These are phyloP conservation scores for Rubroboletus satanas DNA, from an alignment of 768 basidiomycete genomes.

Conservation along the genomic window DNA sequence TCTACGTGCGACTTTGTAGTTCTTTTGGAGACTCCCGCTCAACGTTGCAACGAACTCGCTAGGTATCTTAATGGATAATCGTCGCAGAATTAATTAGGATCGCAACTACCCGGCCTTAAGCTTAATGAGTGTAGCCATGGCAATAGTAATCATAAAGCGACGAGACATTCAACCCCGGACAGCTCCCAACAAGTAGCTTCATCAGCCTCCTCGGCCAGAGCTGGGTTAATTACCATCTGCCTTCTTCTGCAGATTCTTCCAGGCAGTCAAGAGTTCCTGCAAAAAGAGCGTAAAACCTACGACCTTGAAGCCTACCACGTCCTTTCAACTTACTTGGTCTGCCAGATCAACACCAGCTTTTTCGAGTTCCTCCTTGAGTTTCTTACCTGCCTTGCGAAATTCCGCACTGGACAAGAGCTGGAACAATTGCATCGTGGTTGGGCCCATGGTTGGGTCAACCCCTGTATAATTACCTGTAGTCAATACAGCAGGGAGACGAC, in stretches of 20 bases:
- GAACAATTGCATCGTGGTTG: constrained; percentile 51
- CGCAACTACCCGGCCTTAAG: not conserved
- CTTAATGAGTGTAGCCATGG: not conserved
- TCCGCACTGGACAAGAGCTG: constrained; percentile 50
- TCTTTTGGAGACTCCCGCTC: too few species aligned
- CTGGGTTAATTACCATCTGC: constrained; percentile 14
- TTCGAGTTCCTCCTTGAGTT: constrained; percentile 46
- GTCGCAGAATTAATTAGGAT: not conserved
- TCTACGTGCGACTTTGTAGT: too few species aligned
- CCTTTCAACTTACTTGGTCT: constrained; percentile 42
- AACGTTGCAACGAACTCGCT: too few species aligned
- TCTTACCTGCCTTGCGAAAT: constrained; percentile 46
- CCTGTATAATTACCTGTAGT: constrained; percentile 33
- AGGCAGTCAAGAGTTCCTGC: constrained; percentile 46
- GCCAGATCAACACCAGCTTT: constrained; percentile 59
- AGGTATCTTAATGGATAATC: not conserved
- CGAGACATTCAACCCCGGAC: not conserved
- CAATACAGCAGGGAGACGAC: not conserved
- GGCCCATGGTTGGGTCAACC: constrained; percentile 44
- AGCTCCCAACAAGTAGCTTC: not conserved
- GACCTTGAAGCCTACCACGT: not conserved
- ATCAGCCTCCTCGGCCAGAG: not conserved
- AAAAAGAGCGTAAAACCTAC: not conserved
- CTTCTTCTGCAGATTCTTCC: constrained; percentile 34
- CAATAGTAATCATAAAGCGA: not conserved